Percentiles rank a stretch among this genome's conserved stretches.
phyloP scores from a whole-genome alignment of 2,329 filamentous ascomycete species.

The Knoxdaviesia proteae region DNA sequence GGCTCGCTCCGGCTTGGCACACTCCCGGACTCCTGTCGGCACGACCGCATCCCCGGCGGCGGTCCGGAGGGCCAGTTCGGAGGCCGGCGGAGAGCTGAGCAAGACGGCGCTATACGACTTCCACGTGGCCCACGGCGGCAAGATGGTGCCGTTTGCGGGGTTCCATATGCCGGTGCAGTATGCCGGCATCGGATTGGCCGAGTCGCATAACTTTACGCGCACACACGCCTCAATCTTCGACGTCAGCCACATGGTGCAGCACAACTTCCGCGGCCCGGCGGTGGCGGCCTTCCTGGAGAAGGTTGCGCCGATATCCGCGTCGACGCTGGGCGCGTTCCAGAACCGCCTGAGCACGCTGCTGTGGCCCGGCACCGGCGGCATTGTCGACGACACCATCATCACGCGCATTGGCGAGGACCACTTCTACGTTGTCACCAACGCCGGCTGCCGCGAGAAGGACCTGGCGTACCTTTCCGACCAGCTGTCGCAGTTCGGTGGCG shows the following conservation, averaged over 20 bases:
- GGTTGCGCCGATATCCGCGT: conserved; percentile 59
- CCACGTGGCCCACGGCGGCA: conserved; percentile 58
- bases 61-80: conserved; percentile 1
- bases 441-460: conserved; percentile 79
- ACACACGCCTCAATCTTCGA: conserved; percentile 82
- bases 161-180: conserved; percentile 91
- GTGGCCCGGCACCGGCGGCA: conserved; percentile 62
- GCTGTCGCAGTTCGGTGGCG: conserved; percentile 36
- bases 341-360: conserved; percentile 74
- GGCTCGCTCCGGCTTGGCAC: too few species aligned
- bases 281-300: conserved; percentile 65
- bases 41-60: too few species aligned
- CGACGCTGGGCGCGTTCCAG: conserved; percentile 40
- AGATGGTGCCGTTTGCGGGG: conserved; percentile 93
- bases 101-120: conserved; percentile 63
- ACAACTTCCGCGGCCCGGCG: conserved; percentile 62
- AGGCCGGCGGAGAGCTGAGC: conserved; percentile 16
- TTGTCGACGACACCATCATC: conserved; percentile 86
- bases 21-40: too few species aligned
- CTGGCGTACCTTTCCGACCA: conserved; percentile 53
- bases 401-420: conserved; percentile 52
- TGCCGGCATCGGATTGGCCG: conserved; percentile 49
- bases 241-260: conserved; percentile 92
- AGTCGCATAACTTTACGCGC: conserved; percentile 80
- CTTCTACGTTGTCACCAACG: conserved; percentile 93